Conservation (phyloP, 306 rosid species). For the Cajanus cajan region DNA sequence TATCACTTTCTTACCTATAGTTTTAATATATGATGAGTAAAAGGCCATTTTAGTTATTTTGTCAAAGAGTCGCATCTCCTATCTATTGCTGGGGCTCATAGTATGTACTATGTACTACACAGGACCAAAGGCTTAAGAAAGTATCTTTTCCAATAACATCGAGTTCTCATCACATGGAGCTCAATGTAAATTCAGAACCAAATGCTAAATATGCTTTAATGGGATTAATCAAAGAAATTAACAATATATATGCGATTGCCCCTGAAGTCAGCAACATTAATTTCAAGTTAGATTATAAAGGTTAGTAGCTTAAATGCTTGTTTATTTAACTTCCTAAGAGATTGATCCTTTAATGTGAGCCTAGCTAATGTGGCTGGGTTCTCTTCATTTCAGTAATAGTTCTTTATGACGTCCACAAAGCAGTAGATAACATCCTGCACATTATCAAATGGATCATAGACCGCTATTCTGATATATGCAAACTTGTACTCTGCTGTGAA, state of each 20-base stretch:
- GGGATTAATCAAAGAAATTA: slow-evolving; percentile 80
- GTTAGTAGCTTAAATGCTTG: slow-evolving; percentile 38
- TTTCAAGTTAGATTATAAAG: slow-evolving; percentile 65
- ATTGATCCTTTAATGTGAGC: slow-evolving; percentile 6
- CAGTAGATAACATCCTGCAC: slow-evolving; percentile 68
- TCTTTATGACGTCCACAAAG: slow-evolving; percentile 71
- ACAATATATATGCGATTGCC: slow-evolving; percentile 51
- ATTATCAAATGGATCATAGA: slow-evolving; percentile 88
- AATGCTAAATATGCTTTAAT: slow-evolving; percentile 76
- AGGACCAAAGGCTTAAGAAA: slow-evolving; percentile 70
- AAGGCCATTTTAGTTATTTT: not conserved
- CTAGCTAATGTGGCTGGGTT: slow-evolving; percentile 32
- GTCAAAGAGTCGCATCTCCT: not conserved
- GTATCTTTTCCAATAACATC: slow-evolving; percentile 67
- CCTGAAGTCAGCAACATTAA: slow-evolving; percentile 62
- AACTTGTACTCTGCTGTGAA: slow-evolving; percentile 70
- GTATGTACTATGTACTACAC: slow-evolving; percentile 33
- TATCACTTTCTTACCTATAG: not conserved
- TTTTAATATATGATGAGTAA: not conserved
- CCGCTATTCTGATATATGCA: slow-evolving; percentile 70
- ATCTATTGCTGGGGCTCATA: slow-evolving; percentile 17
- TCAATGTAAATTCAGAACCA: slow-evolving; percentile 60
- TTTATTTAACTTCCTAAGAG: not conserved
- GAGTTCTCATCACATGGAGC: slow-evolving; percentile 79
- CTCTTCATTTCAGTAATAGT: slow-evolving; percentile 56